A percentile compares a stretch with the other conserved stretches of the same genome.
Evolutionary conservation across 371 early-diverging fungal species (phyloP).

Genomic region (Mortierella sp.): DNA sequence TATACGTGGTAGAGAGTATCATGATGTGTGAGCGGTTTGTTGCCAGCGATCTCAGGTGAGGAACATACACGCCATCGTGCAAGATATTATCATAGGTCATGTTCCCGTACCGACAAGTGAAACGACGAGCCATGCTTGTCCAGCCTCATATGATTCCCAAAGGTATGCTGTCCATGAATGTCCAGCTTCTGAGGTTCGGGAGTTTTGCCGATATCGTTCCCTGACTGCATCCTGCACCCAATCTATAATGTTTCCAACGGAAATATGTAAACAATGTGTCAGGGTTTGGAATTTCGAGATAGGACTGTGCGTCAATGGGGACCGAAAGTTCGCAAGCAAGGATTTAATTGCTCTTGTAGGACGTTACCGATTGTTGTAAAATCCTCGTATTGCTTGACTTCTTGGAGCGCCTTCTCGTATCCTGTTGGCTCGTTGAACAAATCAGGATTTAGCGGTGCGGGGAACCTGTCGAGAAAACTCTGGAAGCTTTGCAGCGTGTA

Average conservation of each 20-base stretch:
- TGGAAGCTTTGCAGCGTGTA: constrained; percentile 31
- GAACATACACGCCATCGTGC: not conserved
- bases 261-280: not conserved
- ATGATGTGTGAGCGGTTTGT: not conserved
- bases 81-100: not conserved
- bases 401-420: constrained; percentile 70
- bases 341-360: not conserved
- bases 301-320: constrained; percentile 1
- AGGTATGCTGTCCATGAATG: constrained; percentile 73
- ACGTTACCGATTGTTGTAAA: constrained; percentile 83
- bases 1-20: not conserved
- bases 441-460: constrained; percentile 49
- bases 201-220: constrained; percentile 80
- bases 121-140: constrained; percentile 92
- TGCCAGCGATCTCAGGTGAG: not conserved
- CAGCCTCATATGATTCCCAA: constrained; percentile 76
- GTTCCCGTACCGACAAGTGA: constrained; percentile 73
- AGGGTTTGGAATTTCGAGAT: not conserved
- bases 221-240: constrained; percentile 92
- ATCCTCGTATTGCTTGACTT: constrained; percentile 85
- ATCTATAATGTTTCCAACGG: constrained; percentile 62
- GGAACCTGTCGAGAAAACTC: constrained; percentile 55
- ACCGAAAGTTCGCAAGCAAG: not conserved
- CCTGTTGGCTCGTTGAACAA: constrained; percentile 57
- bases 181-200: constrained; percentile 61